Evolutionary conservation across 176 grass and related monocot genomes (phyloP).

Genomic region (sorghum (Sorghum bicolor)): Sorghum_bicolor_NCBIv3 NC_012874.2:50619001-50619500

Average conservation of each 20-base stretch:
- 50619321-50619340: not conserved
- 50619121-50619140: not conserved
- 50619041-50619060: not conserved
- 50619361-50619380: not conserved
- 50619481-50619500: not conserved
- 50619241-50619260: not conserved
- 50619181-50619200: not conserved
- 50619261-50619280: not conserved
- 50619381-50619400: not conserved
- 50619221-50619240: not conserved
- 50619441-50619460: not conserved
- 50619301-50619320: not conserved
- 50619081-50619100: not conserved
- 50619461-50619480: not conserved
- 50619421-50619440: not conserved
- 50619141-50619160: not conserved
- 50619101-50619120: not conserved
- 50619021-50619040: not conserved
- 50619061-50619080: not conserved
- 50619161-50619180: not conserved
- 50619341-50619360: not conserved
- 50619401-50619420: conserved; percentile 3
- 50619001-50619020: not conserved
- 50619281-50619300: not conserved
- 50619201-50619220: not conserved